Evolutionary conservation across 2,329 filamentous ascomycete genomes (phyloP), one percentile per base, ranked within the genome.

Genomic region (Sarocladiaceae sp.): DNA sequence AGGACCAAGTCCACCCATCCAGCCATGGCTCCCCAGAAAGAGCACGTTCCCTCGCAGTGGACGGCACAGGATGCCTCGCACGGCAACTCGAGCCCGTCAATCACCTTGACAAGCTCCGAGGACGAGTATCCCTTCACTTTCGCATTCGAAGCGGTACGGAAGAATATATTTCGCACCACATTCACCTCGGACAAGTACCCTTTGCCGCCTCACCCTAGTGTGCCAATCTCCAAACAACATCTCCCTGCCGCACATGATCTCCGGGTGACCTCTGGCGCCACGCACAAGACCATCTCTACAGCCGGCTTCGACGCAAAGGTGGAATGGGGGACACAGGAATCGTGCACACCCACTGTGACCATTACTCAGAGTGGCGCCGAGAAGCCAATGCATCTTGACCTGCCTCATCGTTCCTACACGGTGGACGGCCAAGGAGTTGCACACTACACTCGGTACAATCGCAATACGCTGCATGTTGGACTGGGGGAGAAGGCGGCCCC

Each of bases 401-500:
- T 90, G 2, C 76, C 78, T 0, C 75, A 80, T 59, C 81, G 86
- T 10, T 87, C 85, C 0, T 90, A 89, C 57, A 78, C 74, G 1
- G 69, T 82, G 7, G 83, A 88, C 56, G 78, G 78, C 0, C 64
- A 69, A 0, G 86, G 86, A 1, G 68, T 87, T 18, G 77, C 83
- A 0, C 83, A 87, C 59, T 88, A 88, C 61, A 82, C 80, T 0
- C 67, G 73, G 13, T 86, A 86, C 63, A 80, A 84, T 55, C 71
- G 77, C 15, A 73, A 77, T 18, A 84, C 80, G 0, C 73, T 90
- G 0, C 83, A 90, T 58, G 79, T 88, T 17, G 86, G 87, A 0
- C 72, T 90, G 0, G 87, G 86, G 4, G 86, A 90, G 63, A 89
- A 89, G 63, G 75, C 83, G 4, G 86, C 84, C 0, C 86, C 86